These are phyloP conservation scores for Pythium aquatile DNA, from an alignment of 352 stramenopile genomes.

Conservation along the genomic window DNA sequence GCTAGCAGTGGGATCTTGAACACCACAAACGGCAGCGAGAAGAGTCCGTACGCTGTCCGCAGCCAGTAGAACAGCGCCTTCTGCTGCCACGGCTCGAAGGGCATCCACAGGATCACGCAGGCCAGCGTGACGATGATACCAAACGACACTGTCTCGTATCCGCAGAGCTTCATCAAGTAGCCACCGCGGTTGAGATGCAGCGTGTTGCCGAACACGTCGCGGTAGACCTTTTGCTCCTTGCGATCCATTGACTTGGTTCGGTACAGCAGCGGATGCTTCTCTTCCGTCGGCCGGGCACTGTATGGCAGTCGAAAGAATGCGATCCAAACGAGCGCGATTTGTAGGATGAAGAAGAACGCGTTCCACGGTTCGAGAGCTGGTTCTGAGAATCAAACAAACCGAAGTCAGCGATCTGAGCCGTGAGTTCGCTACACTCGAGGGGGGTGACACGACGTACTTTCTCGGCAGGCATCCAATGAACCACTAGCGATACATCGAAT, in stretches of 20 bases:
- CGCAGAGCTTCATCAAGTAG: constrained; percentile 86
- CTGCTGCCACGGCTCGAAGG: constrained; percentile 75
- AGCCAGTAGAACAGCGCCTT: constrained; percentile 88
- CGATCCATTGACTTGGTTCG: constrained; percentile 49
- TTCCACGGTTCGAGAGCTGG: constrained; percentile 67
- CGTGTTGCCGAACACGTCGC: constrained; percentile 80
- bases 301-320: constrained; percentile 86
- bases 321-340: constrained; percentile 82
- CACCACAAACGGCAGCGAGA: constrained; percentile 83
- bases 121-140: constrained; percentile 65
- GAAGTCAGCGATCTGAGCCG: constrained; percentile 2
- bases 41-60: constrained; percentile 78
- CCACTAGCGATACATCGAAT: constrained; percentile 69
- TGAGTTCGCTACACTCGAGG: too few species aligned
- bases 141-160: constrained; percentile 85
- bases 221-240: constrained; percentile 47
- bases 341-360: constrained; percentile 79
- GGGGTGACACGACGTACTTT: constrained; percentile 26
- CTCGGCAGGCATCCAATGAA: constrained; percentile 56
- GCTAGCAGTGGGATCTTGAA: constrained; percentile 87
- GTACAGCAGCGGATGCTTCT: constrained; percentile 48
- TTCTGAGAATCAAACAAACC: constrained; percentile 19
- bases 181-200: constrained; percentile 76
- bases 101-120: constrained; percentile 57
- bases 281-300: constrained; percentile 60